A percentile compares a stretch with the other conserved stretches of the same genome.
These are phyloP conservation scores for Alternaria longipes DNA, from an alignment of 2,329 filamentous ascomycete genomes.

Conservation along the genomic window DNA sequence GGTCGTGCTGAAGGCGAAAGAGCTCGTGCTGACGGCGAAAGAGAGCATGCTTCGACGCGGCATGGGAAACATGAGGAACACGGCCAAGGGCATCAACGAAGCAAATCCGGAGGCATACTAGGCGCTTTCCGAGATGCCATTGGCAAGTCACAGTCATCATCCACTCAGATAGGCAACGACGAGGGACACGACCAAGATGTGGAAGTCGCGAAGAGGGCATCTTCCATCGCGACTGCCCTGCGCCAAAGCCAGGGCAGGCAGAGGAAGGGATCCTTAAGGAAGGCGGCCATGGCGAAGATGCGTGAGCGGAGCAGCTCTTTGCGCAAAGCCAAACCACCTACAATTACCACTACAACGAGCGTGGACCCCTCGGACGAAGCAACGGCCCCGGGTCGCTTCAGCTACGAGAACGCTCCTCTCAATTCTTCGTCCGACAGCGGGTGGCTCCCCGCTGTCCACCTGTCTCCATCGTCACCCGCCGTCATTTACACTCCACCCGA, in stretches of 20 bases:
- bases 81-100: constrained; percentile 52
- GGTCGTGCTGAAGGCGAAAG: not conserved
- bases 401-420: constrained; percentile 49
- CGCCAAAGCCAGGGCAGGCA: constrained; percentile 65
- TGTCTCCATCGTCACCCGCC: constrained; percentile 28
- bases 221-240: constrained; percentile 50
- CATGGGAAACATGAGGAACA: constrained; percentile 8
- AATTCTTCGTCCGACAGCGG: constrained; percentile 48
- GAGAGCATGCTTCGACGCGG: not conserved
- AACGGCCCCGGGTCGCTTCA: constrained; percentile 43
- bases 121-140: constrained; percentile 56
- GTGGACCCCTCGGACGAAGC: constrained; percentile 29
- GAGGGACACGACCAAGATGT: constrained; percentile 38
- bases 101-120: constrained; percentile 70
- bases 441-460: constrained; percentile 29
- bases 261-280: constrained; percentile 84
- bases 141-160: constrained; percentile 45
- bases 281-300: constrained; percentile 78
- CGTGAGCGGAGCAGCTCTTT: constrained; percentile 41
- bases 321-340: constrained; percentile 32
- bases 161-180: constrained; percentile 30
- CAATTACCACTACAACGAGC: constrained; percentile 30
- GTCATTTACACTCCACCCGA: constrained; percentile 5
- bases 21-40: not conserved
- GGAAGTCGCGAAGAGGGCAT: constrained; percentile 34